These are phyloP conservation scores for Psilocybe azurescens DNA, from an alignment of 768 basidiomycete species.

Conservation along the genomic window DNA sequence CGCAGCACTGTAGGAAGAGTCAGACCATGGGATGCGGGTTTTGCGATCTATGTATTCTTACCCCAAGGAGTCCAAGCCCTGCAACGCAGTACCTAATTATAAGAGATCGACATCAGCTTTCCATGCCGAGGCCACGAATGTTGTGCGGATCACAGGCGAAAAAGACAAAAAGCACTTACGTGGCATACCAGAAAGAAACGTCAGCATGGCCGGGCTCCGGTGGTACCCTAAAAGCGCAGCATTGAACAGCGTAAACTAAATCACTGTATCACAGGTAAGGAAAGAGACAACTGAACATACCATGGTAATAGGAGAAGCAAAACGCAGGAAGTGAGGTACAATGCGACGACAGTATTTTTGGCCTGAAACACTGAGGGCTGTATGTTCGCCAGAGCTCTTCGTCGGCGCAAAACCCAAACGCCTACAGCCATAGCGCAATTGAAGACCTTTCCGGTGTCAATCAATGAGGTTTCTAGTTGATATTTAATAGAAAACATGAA, in stretches of 20 bases:
- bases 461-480: slow-evolving; percentile 26
- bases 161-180: slow-evolving; percentile 25
- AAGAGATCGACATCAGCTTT: background rate
- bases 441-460: slow-evolving; percentile 28
- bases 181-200: slow-evolving; percentile 46
- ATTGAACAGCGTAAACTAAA: background rate
- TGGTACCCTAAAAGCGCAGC: slow-evolving; percentile 32
- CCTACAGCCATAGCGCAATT: slow-evolving; percentile 35
- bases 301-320: slow-evolving; percentile 39
- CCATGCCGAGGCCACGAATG: background rate
- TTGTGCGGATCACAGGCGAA: background rate
- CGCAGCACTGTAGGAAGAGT: slow-evolving; percentile 33
- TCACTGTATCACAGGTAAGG: no score
- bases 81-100: slow-evolving; percentile 35
- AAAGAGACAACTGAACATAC: slow-evolving; percentile 18
- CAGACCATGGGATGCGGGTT: background rate
- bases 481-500: slow-evolving; percentile 20
- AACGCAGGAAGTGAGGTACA: slow-evolving; percentile 33
- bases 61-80: slow-evolving; percentile 31
- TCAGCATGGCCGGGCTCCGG: slow-evolving; percentile 41
- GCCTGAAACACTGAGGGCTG: slow-evolving; percentile 32
- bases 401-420: slow-evolving; percentile 35
- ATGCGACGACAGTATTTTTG: slow-evolving; percentile 25
- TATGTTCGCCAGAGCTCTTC: slow-evolving; percentile 25
- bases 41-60: slow-evolving; percentile 7